Evolutionary conservation across 371 early-diverging fungal genomes (phyloP).

Genomic region (Actinomortierella wolfii): DNA sequence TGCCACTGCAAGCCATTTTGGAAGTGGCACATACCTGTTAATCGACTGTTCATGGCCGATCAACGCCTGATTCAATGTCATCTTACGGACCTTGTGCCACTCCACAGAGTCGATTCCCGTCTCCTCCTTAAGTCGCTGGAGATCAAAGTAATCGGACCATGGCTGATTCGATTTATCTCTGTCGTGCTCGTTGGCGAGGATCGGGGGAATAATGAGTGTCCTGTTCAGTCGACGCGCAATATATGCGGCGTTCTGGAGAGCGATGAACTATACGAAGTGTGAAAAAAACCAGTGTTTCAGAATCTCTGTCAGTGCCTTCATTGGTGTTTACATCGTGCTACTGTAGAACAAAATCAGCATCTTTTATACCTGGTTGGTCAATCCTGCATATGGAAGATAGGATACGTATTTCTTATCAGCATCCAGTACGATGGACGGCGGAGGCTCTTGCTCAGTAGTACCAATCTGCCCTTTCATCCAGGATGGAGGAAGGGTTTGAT

Average conservation of each 20-base stretch:
- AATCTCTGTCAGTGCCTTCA: too few species aligned
- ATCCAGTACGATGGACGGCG: too few species aligned
- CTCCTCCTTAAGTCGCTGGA: slow-evolving; percentile 10
- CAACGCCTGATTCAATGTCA: slow-evolving; percentile 14
- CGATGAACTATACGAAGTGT: slow-evolving; percentile 14
- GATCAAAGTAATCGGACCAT: slow-evolving; percentile 41
- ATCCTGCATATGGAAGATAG: slow-evolving; percentile 9
- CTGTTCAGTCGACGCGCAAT: slow-evolving; percentile 19
- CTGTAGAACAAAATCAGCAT: not conserved
- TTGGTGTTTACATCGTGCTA: too few species aligned
- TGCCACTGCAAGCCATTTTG: slow-evolving; percentile 18
- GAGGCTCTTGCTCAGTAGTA: too few species aligned
- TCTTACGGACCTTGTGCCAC: slow-evolving; percentile 21
- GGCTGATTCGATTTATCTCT: slow-evolving; percentile 20
- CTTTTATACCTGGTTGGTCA: slow-evolving; percentile 18
- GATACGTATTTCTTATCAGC: slow-evolving; percentile 2
- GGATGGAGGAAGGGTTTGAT: too few species aligned
- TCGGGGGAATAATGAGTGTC: slow-evolving; percentile 37
- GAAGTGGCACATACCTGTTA: slow-evolving; percentile 2
- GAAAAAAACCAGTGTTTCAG: too few species aligned
- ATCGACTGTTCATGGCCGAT: slow-evolving; percentile 17
- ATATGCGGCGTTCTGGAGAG: slow-evolving; percentile 17
- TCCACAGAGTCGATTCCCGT: slow-evolving; percentile 17
- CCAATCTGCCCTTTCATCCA: too few species aligned
- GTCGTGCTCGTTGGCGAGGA: slow-evolving; percentile 31